Evolutionary conservation across 2,329 filamentous ascomycete species (phyloP), one percentile per base, ranked within the genome.

Genomic region (Xylariaceae sp.): DNA sequence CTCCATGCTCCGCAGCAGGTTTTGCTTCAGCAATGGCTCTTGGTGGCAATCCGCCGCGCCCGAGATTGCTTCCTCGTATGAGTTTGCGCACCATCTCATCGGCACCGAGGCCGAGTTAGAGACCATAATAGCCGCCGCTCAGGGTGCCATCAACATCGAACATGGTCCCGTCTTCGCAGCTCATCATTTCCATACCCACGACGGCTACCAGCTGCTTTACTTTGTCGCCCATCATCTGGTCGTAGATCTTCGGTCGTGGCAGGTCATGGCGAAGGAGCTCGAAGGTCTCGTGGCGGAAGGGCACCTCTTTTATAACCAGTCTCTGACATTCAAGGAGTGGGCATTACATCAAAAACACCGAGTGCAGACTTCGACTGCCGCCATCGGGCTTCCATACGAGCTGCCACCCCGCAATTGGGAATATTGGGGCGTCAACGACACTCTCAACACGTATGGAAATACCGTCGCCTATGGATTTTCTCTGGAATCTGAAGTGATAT

Each of bases 211-310:
- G 41, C 60, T 74, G 43, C 53, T 79, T 2, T 77, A 74, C 49
- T 58, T 79, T 8, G 65, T 68, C 1, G 74, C 75, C 0, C 76
- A 79, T 47, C 75, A 77, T 39, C 65, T 79, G 3, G 73, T 73
- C 1, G 68, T 77, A 11, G 76, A 79, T 42, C 56, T 73, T 8
- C 65, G 66, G 6, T 78, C 75, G 0, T 79, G 75, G 76, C 66
- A 69, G 12, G 65, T 76, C 41, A 67, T 79, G 17, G 61, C 73
- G 4, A 66, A 70, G 14, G 76, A 79, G 40, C 52, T 79, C 19
- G 74, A 78, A 39, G 71, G 74, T 46, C 55, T 79, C 1, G 59
- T 79, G 0, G 66, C 64, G 14, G 64, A 66, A 20, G 72, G 74
- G 3, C 69, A 64, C 35, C 59, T 77, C 0, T 50, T 68, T 4